Evolutionary conservation across 441 rosid species (phyloP), one percentile per base, ranked within the genome.

Genomic region (Mallotus japonicus): DNA sequence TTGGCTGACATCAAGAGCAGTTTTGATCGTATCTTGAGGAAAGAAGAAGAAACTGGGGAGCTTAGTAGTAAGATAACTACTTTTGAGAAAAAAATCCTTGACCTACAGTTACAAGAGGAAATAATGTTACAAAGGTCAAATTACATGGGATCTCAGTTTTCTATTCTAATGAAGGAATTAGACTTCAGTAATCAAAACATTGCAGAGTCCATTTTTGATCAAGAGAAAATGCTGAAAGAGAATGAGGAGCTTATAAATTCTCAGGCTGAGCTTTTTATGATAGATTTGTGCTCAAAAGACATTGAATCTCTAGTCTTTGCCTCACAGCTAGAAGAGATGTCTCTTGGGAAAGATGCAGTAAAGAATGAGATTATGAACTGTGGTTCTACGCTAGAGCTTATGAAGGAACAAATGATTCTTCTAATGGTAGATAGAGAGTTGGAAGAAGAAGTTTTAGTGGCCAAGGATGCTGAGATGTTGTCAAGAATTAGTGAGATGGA

Each of bases 31-130:
- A 83, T 94, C 72, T 83, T 87, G 49, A 83, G 85, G 87, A 96
- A 90, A 81, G 99, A 96, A 80, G 92, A 88, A 67, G 93, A 91
- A 86, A 81, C 95, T 65, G 89, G 83, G 65, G 86, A 84, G 72
- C 88, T 94, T 75, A 76, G 83, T 62, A 71, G 73, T 61, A 92
- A 88, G 85, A 73, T 94, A 75, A 88, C 81, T 70, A 76, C 76
- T 79, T 94, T 92, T 44, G 98, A 90, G 85, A 86, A 85, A 79
- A 90, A 85, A 77, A 87, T 91, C 75, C 82, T 77, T 65, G 89
- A 85, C 61, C 74, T 96, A 59, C 98, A 90, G 86, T 76, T 79
- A 80, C 99, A 89, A 72, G 99, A 96, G 84, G 97, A 96, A 86
- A 70, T 82, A 81, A 92, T 94, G 99, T 80, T 96, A 80, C 88